These are phyloP conservation scores for Herpomyces periplanetae DNA, from an alignment of 2,329 filamentous ascomycete species.

Conservation along the genomic window DNA sequence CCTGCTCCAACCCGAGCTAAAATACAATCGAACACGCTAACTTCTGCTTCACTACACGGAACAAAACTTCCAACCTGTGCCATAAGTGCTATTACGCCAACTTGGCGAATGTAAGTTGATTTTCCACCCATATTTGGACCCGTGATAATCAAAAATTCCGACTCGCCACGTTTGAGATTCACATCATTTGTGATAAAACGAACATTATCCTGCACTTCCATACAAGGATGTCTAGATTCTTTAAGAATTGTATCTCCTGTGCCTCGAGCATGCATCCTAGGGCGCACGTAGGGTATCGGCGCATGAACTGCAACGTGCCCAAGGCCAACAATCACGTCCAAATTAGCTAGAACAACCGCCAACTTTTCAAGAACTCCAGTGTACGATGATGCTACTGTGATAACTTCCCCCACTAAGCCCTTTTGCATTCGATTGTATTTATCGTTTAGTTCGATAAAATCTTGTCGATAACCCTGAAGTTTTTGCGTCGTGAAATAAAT, in stretches of 20 bases:
- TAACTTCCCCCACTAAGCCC: conserved; percentile 63
- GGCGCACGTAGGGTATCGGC: conserved; percentile 57
- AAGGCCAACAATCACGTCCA: conserved; percentile 78
- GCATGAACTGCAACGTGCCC: conserved; percentile 78
- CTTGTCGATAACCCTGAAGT: conserved; percentile 38
- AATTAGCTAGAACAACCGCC: conserved; percentile 50
- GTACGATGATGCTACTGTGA: conserved; percentile 70
- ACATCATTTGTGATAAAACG: conserved; percentile 97
- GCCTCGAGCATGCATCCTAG: conserved; percentile 56
- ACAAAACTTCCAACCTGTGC: conserved; percentile 90
- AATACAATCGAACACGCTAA: conserved; percentile 87
- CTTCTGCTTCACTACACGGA: conserved; percentile 50
- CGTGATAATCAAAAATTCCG: conserved; percentile 79
- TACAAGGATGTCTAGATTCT: conserved; percentile 76
- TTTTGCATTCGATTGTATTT: conserved; percentile 85
- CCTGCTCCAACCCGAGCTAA: conserved; percentile 78
- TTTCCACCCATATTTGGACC: conserved; percentile 98
- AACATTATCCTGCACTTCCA: conserved; percentile 95
- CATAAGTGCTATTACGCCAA: conserved; percentile 85
- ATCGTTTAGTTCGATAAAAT: conserved; percentile 68
- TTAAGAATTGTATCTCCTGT: conserved; percentile 24
- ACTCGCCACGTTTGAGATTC: conserved; percentile 26
- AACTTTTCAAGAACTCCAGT: conserved; percentile 64
- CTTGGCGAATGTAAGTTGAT: conserved; percentile 88
- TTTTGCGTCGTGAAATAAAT: conserved; percentile 80